phyloP scores from a whole-genome alignment of 179 eudicot genomes.

The Heliamphora pulchella region DNA sequence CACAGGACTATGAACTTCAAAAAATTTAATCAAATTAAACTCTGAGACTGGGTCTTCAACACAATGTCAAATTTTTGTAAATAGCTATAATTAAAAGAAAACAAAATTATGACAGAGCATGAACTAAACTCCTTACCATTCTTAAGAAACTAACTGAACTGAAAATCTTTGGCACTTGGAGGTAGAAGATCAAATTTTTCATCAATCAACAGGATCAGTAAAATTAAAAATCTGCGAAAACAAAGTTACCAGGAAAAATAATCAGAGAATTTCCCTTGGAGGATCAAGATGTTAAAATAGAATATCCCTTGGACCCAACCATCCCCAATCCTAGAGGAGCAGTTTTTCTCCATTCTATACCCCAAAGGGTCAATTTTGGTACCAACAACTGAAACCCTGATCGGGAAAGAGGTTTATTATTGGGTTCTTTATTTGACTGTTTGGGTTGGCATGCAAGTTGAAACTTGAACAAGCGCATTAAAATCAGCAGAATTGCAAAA shows the following conservation, averaged over 20 bases:
- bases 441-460: too few species aligned
- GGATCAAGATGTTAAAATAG: not conserved
- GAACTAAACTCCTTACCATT: conserved; percentile 40
- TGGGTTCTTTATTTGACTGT: too few species aligned
- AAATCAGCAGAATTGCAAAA: too few species aligned
- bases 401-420: too few species aligned
- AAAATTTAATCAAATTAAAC: not conserved
- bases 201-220: conserved; percentile 56
- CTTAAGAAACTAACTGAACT: conserved; percentile 66
- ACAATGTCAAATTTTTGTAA: not conserved
- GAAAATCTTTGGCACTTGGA: conserved; percentile 58
- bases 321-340: too few species aligned
- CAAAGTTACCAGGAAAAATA: not conserved
- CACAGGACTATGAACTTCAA: not conserved
- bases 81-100: not conserved
- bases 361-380: too few species aligned
- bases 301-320: too few species aligned
- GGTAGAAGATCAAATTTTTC: conserved; percentile 67
- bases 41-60: not conserved
- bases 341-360: too few species aligned
- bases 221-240: conserved; percentile 60
- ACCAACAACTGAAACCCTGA: too few species aligned
- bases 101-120: not conserved
- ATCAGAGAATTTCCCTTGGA: not conserved
- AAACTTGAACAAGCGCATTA: too few species aligned